phyloP scores from a whole-genome alignment of 441 rosid species.

The Corymbia citriodora region DNA sequence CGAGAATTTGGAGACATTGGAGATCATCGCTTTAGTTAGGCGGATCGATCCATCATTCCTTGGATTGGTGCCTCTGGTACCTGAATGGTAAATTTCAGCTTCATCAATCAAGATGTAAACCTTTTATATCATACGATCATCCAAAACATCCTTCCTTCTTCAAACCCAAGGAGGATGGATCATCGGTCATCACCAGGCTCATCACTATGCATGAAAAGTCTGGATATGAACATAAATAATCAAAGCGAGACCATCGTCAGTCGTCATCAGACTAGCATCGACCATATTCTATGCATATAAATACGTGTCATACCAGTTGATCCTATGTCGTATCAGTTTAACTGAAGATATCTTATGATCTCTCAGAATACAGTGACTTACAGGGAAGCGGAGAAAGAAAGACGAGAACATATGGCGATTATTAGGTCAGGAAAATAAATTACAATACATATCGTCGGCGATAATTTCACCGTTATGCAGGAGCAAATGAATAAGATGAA shows the following conservation, averaged over 20 bases:
- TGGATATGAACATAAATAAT: neutral
- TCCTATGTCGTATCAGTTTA: neutral
- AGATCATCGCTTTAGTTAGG: neutral
- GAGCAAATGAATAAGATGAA: neutral
- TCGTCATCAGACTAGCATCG: neutral
- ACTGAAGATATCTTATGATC: neutral
- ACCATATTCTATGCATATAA: neutral
- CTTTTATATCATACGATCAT: neutral
- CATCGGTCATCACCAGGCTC: neutral
- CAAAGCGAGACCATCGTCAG: neutral
- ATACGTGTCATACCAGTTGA: too few relatives aligned
- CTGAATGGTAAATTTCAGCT: neutral
- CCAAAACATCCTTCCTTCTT: neutral
- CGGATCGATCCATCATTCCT: neutral
- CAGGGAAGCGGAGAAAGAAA: neutral
- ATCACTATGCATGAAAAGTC: neutral
- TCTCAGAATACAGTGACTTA: neutral
- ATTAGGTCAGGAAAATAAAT: neutral
- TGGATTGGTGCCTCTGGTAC: neutral
- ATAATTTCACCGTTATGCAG: neutral
- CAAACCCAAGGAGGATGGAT: neutral
- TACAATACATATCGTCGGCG: neutral
- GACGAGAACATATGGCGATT: neutral
- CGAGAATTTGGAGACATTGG: neutral
- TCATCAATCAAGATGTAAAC: neutral